phyloP scores from a whole-genome alignment of 2,329 filamentous ascomycete species.

The Sporothrix pseudoabietina region DNA sequence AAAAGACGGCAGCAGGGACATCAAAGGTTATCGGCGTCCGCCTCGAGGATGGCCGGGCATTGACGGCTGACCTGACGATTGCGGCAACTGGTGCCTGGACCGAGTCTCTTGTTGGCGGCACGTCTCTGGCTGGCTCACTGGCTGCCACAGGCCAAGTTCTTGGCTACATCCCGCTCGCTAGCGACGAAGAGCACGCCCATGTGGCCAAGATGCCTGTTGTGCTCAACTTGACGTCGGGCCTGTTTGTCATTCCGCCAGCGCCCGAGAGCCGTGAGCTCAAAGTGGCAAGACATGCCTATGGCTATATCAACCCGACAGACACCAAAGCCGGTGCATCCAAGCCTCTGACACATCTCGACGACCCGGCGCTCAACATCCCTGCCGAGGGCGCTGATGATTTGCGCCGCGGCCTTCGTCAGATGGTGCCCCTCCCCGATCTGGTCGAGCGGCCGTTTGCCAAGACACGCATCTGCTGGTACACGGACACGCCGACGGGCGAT shows the following conservation, averaged over 20 bases:
- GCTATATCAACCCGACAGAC: constrained; percentile 60
- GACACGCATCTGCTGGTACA: constrained; percentile 74
- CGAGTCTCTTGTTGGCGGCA: constrained; percentile 47
- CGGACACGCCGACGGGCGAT: constrained; percentile 70
- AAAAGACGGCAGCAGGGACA: constrained; percentile 37
- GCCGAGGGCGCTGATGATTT: constrained; percentile 63
- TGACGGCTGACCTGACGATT: constrained; percentile 66
- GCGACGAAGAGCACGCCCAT: constrained; percentile 64
- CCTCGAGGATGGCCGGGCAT: constrained; percentile 43
- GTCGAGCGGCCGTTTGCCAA: constrained; percentile 61
- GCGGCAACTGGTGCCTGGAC: constrained; percentile 90
- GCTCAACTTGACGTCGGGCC: constrained; percentile 69
- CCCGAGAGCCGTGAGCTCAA: constrained; percentile 59
- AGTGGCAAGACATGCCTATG: constrained; percentile 68
- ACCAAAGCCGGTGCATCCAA: constrained; percentile 39
- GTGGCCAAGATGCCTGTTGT: constrained; percentile 70
- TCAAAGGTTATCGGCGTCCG: constrained; percentile 56
- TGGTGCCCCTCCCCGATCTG: constrained; percentile 60
- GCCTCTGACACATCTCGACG: constrained; percentile 54
- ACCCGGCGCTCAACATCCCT: constrained; percentile 54
- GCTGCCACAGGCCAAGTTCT: constrained; percentile 81
- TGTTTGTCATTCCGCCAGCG: constrained; percentile 73
- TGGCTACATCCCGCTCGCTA: constrained; percentile 72
- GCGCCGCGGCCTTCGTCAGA: constrained; percentile 60
- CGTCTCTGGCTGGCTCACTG: constrained; percentile 60